Evolutionary conservation across 129 eudicot species (phyloP).

Genomic region (Chrysanthemum seticuspe): DNA sequence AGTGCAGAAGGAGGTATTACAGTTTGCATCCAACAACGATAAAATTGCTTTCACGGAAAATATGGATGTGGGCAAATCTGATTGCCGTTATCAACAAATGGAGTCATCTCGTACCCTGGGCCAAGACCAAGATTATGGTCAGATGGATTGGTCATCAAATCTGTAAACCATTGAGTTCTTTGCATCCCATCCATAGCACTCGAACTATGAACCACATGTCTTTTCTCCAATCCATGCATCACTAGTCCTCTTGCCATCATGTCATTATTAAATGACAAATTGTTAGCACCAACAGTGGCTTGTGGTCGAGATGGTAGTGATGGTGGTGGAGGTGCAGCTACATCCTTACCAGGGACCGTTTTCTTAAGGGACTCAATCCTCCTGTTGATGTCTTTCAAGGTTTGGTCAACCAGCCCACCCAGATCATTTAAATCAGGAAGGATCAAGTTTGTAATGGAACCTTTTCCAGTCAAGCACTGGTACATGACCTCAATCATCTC

Average conservation of each 20-base stretch:
- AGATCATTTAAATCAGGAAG: slow-evolving; percentile 46
- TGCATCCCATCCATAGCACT: slow-evolving; percentile 24
- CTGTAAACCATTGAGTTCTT: slow-evolving; percentile 36
- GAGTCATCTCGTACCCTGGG: slow-evolving; percentile 35
- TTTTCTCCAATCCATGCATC: slow-evolving; percentile 30
- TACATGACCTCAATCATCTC: slow-evolving; percentile 54
- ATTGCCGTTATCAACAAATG: slow-evolving; percentile 22
- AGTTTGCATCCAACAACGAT: not conserved
- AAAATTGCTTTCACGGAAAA: slow-evolving; percentile 24
- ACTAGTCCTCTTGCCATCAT: slow-evolving; percentile 22
- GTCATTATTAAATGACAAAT: slow-evolving; percentile 5
- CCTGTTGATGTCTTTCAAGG: slow-evolving; percentile 36
- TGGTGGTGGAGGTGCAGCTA: slow-evolving; percentile 4
- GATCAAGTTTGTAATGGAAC: slow-evolving; percentile 40
- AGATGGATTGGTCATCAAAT: slow-evolving; percentile 34
- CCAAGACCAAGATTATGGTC: slow-evolving; percentile 35
- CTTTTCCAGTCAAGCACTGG: slow-evolving; percentile 48
- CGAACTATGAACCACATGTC: slow-evolving; percentile 23
- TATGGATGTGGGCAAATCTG: slow-evolving; percentile 32
- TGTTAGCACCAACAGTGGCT: slow-evolving; percentile 1
- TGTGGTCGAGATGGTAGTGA: slow-evolving; percentile 9
- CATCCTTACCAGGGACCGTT: slow-evolving; percentile 7
- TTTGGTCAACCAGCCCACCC: slow-evolving; percentile 45
- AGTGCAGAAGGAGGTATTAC: not conserved
- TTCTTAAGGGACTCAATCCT: slow-evolving; percentile 40